phyloP scores from a whole-genome alignment of 495 filamentous ascomycete species.

The Usnea hakonensis region DNA sequence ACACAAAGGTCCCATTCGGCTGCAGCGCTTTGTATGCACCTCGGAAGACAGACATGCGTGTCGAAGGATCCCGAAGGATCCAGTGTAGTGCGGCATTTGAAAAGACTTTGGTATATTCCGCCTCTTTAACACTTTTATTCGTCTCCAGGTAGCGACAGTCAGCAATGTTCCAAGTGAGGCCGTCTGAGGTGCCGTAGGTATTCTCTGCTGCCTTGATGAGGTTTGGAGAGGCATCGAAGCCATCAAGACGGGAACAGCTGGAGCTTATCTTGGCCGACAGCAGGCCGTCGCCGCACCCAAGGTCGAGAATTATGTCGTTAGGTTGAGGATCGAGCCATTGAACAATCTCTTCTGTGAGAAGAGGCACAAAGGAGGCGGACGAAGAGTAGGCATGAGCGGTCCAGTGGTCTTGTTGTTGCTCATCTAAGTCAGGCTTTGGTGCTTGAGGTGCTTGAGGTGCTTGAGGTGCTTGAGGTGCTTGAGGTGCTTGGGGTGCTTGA shows the following conservation, averaged over 20 bases:
- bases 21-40: constrained; percentile 43
- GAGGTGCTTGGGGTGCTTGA: no score
- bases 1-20: constrained; percentile 54
- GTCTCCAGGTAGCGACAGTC: constrained; percentile 41
- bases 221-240: constrained; percentile 55
- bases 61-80: constrained; percentile 49
- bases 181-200: constrained; percentile 28
- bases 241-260: constrained; percentile 44
- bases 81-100: constrained; percentile 77
- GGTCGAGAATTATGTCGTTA: constrained; percentile 57
- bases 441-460: no score
- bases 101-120: constrained; percentile 55
- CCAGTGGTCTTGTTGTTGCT: constrained; percentile 47
- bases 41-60: constrained; percentile 35
- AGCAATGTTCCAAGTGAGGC: constrained; percentile 33
- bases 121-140: constrained; percentile 29
- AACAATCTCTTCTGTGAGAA: constrained; percentile 57
- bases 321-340: constrained; percentile 53
- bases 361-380: constrained; percentile 65
- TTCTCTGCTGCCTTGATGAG: constrained; percentile 54
- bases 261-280: constrained; percentile 51
- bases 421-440: background rate
- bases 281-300: constrained; percentile 69
- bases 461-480: no score
- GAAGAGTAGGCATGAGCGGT: constrained; percentile 54